A percentile compares a stretch with the other conserved stretches of the same genome.
phyloP scores from a whole-genome alignment of 495 filamentous ascomycete species.

The Cairneyella variabilis region DNA sequence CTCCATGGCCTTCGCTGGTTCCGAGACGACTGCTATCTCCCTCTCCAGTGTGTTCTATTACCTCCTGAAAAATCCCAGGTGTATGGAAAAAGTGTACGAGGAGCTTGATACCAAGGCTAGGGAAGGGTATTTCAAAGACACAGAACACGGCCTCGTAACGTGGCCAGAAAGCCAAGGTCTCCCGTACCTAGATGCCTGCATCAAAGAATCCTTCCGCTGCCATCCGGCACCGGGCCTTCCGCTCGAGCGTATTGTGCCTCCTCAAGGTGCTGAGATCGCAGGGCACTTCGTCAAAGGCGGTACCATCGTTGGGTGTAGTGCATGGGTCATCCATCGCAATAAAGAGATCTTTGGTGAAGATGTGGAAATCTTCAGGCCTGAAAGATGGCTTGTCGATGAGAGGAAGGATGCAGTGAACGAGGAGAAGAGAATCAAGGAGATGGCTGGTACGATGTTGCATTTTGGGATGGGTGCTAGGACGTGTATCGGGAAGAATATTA shows the following conservation, averaged over 20 bases:
- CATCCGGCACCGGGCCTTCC: conserved; percentile 22
- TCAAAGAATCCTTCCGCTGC: conserved; percentile 36
- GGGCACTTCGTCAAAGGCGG: conserved; percentile 55
- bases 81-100: conserved; percentile 37
- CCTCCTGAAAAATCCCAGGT: conserved; percentile 48
- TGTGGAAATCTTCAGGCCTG: conserved; percentile 53
- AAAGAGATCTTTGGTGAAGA: conserved; percentile 56
- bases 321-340: conserved; percentile 60
- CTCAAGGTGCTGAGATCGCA: conserved; percentile 40
- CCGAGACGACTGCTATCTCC: conserved; percentile 61
- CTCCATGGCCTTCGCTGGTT: conserved; percentile 61
- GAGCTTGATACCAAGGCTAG: conserved; percentile 53
- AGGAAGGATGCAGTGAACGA: conserved; percentile 31
- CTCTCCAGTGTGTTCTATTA: conserved; percentile 63
- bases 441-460: conserved; percentile 58
- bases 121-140: conserved; percentile 45
- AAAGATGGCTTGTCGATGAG: conserved; percentile 49
- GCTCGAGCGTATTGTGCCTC: conserved; percentile 29
- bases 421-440: conserved; percentile 45
- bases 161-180: conserved; percentile 56
- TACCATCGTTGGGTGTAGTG: conserved; percentile 58
- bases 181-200: conserved; percentile 30
- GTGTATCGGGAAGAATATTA: conserved; percentile 72
- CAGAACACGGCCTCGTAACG: conserved; percentile 50
- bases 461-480: conserved; percentile 58